Base-by-base conservation (phyloP, 441 rosid species). In the Corymbia citriodora region DNA sequence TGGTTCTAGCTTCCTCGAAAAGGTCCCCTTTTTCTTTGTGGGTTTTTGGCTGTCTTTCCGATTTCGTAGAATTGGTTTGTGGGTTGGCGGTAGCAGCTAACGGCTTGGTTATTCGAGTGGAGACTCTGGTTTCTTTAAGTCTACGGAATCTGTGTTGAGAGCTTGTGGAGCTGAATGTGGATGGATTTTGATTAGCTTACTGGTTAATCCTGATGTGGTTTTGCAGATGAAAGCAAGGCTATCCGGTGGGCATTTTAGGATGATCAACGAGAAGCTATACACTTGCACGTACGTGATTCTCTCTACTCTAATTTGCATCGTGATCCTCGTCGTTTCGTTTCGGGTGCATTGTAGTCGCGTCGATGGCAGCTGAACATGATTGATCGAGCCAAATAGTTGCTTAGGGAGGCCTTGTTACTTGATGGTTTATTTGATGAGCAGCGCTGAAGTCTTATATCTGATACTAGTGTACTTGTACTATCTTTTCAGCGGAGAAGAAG, bases 241-340 rank as follows among this genome's bases (percentile, higher is more conserved):
- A 87, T 95, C 97, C 1, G 99, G 98, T 29, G 99, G 99, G 0
- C 97, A 97, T 92, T 97, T 98, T 88, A 94, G 99, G 93, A 96
- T 97, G 98, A 93, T 98, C 74, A 97, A 97, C 90, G 99, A 98
- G 93, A 98, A 95, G 93, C 97, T 98, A 55, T 98, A 97, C 93
- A 97, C 98, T 93, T 96, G 99, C 98, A 95, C 97, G 99, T 98
- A 95, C 88, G 90, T 70, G 57, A 72, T 88, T 63, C 61, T 57
- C 81, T 14, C 31, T 40, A 27, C 49, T 65, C 21, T 40, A n/a
- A 79, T 45, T 23, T 40, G 52, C 45, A 23, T 45, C 12, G 17
- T 79, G 85, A 74, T 40, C 27, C 16, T 40, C 6, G 85, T 12
- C 52, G 52, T 12, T 45, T 79, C 49, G 85, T 45, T 45, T 23